A percentile compares a stretch with the other conserved stretches of the same genome.
Evolutionary conservation across 805 yeast species (phyloP).

Genomic region (Hanseniaspora valbyensis): DNA sequence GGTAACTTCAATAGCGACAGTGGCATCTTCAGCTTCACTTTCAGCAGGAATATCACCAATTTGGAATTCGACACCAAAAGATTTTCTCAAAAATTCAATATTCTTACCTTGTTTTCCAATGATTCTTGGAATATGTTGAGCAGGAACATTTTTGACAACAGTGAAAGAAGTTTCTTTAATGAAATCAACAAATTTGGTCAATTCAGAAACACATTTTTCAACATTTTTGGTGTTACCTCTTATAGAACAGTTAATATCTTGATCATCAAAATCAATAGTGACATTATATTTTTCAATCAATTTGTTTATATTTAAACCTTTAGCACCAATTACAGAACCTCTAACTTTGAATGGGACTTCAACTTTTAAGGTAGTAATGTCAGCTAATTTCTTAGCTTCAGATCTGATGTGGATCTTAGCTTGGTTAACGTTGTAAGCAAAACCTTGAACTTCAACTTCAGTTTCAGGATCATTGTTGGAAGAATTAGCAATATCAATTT

Average conservation of each 20-base stretch:
- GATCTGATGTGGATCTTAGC: conserved; percentile 50
- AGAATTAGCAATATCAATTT: conserved; percentile 53
- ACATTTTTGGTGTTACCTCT: conserved; percentile 90
- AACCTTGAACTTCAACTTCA: conserved; percentile 57
- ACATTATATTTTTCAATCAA: conserved; percentile 82
- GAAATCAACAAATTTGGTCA: conserved; percentile 69
- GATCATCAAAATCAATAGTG: conserved; percentile 61
- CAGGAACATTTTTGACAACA: conserved; percentile 54
- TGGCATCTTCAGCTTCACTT: conserved; percentile 36
- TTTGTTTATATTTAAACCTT: conserved; percentile 70
- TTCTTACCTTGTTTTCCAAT: conserved; percentile 84
- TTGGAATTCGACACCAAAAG: conserved; percentile 40
- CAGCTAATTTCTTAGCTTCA: conserved; percentile 67
- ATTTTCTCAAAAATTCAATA: conserved; percentile 67
- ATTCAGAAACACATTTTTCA: conserved; percentile 68
- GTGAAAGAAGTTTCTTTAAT: conserved; percentile 77
- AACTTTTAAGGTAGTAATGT: conserved; percentile 56
- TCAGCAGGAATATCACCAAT: conserved; percentile 31
- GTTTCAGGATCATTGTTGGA: conserved; percentile 30
- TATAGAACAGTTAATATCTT: conserved; percentile 51
- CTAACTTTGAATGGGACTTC: conserved; percentile 69
- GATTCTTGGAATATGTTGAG: conserved; percentile 64
- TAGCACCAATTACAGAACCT: conserved; percentile 70
- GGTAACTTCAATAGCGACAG: conserved; percentile 55
- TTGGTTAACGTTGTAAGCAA: conserved; percentile 64